These are phyloP conservation scores for Cryphonectria carpinicola DNA, from an alignment of 2,329 filamentous ascomycete species.

Conservation along the genomic window DNA sequence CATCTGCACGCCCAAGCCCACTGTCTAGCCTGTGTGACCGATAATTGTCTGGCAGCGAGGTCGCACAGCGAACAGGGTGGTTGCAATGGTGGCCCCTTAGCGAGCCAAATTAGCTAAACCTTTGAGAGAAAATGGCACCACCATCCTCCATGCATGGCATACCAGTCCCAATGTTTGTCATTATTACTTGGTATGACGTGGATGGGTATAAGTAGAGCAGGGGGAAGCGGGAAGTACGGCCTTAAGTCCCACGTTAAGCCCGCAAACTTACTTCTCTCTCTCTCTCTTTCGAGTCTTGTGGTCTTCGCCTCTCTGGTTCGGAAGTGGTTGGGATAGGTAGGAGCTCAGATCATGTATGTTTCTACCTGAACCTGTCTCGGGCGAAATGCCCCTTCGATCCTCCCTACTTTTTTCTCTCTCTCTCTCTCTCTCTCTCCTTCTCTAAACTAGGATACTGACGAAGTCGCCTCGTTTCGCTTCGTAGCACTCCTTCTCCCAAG, in stretches of 20 bases:
- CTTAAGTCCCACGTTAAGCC: slow-evolving; percentile 17
- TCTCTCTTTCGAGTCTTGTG: neutral
- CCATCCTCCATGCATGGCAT: slow-evolving; percentile 7
- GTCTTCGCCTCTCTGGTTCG: slow-evolving; percentile 21
- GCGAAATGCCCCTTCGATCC: slow-evolving; percentile 4
- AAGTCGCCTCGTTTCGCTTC: slow-evolving; percentile 12
- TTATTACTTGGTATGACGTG: slow-evolving; percentile 18
- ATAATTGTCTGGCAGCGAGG: slow-evolving; percentile 24
- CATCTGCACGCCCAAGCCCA: slow-evolving; percentile 17
- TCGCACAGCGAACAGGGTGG: slow-evolving; percentile 17
- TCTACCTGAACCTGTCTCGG: slow-evolving; percentile 29
- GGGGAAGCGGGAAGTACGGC: slow-evolving; percentile 20
- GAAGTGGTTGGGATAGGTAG: slow-evolving; percentile 12
- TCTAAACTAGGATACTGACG: slow-evolving; percentile 10
- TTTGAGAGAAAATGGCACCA: neutral
- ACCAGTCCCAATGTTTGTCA: slow-evolving; percentile 20
- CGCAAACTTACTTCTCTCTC: neutral
- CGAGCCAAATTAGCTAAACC: slow-evolving; percentile 15
- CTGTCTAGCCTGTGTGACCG: slow-evolving; percentile 22
- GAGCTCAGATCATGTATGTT: slow-evolving; percentile 21
- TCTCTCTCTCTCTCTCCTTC: neutral
- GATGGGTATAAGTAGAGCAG: slow-evolving; percentile 3
- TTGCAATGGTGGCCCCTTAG: slow-evolving; percentile 19
- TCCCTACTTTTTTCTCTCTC: neutral
- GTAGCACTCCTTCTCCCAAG: slow-evolving; percentile 17